Base-by-base conservation (phyloP, 148 eudicot genomes). In the Nyssa sinensis region DNA sequence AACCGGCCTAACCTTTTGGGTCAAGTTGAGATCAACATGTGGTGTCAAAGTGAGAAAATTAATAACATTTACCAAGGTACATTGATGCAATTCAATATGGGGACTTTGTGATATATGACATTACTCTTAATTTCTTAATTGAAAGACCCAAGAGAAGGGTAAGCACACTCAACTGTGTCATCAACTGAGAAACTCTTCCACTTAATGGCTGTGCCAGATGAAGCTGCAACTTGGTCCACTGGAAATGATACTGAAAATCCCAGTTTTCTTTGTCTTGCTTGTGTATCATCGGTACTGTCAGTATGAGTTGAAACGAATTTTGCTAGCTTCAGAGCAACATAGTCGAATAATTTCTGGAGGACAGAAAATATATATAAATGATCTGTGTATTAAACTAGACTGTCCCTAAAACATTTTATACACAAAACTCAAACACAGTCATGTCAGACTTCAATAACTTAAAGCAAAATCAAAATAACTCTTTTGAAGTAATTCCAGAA, bases 221-320 rank as follows among this genome's bases (percentile, higher is more conserved):
- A 63, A 7, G 69, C 67, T 37, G 81, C 69, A 37, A 32, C 23
- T 78, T 77, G 71, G 35, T 76, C 83, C n/a, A 86, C 78, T 19
- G 89, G 83, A 69, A 25, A 78, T 7, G 89, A 86, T 23, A 82
- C 25, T 19, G 92, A 84, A 41, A 88, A 64, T 3, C 89, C 92
- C 70, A 88, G 31, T 55, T 71, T 82, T 70, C 31, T 69, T 78
- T 76, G 58, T 61, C 41, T 58, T 30, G 49, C 29, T 8, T 68
- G 13, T 17, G 32, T 8, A 3, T 77, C 79, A 7, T 32, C 41
- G 3, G 32, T 23, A 27, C 62, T 21, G 31, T 64, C 80, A 11
- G 64, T 69, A 44, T 84, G 59, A 11, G 66, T 47, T 9, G 86
- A 66, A n/a, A 84, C 66, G 47, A 86, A 88, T 28, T 70, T 74